These are phyloP conservation scores for Pseudogymnoascus sp. DNA, from an alignment of 2,329 filamentous ascomycete species.

Conservation along the genomic window DNA sequence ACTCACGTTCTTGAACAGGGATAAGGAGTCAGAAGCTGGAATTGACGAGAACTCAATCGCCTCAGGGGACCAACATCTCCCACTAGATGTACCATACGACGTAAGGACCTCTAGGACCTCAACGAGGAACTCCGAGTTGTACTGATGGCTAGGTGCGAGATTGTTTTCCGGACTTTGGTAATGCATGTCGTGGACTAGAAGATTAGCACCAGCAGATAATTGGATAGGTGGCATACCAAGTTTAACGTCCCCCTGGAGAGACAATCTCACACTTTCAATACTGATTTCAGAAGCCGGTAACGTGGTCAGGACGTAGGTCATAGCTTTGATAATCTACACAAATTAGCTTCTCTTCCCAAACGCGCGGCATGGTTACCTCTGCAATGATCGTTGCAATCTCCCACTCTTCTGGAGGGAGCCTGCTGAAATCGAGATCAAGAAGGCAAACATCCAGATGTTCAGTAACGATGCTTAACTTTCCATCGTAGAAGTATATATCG, in stretches of 20 bases:
- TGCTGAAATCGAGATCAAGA: constrained; percentile 16
- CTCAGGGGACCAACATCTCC: no score
- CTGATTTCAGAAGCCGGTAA: not conserved
- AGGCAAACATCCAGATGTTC: constrained; percentile 16
- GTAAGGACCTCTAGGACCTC: no score
- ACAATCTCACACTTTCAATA: not conserved
- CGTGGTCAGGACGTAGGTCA: constrained; percentile 13
- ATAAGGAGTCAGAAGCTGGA: no score
- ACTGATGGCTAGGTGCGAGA: no score
- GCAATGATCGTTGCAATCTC: constrained; percentile 18
- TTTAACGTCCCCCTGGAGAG: constrained; percentile 17
- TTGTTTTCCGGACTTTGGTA: constrained; percentile 15
- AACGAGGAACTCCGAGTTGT: no score
- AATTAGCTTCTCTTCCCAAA: not conserved
- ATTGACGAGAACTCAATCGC: no score
- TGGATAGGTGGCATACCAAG: constrained; percentile 12
- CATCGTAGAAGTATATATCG: constrained; percentile 16
- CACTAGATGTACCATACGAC: no score
- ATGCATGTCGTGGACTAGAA: constrained; percentile 15
- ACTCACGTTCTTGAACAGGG: no score
- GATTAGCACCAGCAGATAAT: constrained; percentile 6
- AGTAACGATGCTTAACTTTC: constrained; percentile 13
- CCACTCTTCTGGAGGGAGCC: constrained; percentile 16
- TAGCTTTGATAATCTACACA: constrained; percentile 17
- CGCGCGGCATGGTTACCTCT: constrained; percentile 10